Evolutionary conservation across 768 basidiomycete species (phyloP).

Genomic region (Pisolithus orientalis): DNA sequence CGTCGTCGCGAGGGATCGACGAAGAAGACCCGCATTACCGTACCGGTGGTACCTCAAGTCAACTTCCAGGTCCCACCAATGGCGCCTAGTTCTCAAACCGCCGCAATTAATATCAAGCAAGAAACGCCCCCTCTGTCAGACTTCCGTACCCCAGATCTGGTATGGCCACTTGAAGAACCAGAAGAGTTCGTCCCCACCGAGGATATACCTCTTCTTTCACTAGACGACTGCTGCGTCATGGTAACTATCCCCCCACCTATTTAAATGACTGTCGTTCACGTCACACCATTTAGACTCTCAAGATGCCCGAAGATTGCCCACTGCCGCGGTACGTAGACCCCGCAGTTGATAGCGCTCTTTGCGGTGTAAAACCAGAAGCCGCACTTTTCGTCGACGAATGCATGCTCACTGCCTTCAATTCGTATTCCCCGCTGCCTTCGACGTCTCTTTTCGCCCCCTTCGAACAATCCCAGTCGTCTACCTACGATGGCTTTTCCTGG

Average conservation of each 20-base stretch:
- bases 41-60: not conserved
- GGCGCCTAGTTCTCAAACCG: not conserved
- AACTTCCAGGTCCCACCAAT: not conserved
- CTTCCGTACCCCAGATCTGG: slow-evolving; percentile 15
- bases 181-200: slow-evolving; percentile 28
- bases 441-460: slow-evolving; percentile 6
- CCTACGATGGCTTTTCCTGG: not conserved
- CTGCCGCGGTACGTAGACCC: slow-evolving; percentile 19
- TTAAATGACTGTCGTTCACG: slow-evolving; percentile 7
- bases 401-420: slow-evolving; percentile 15
- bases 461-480: slow-evolving; percentile 8
- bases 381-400: slow-evolving; percentile 21
- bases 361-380: slow-evolving; percentile 28
- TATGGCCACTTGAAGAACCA: slow-evolving; percentile 3
- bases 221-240: slow-evolving; percentile 14
- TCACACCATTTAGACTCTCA: slow-evolving; percentile 4
- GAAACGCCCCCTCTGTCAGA: not conserved
- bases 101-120: slow-evolving; percentile 1
- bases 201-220: slow-evolving; percentile 31
- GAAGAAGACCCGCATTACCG: slow-evolving; percentile 1
- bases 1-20: slow-evolving; percentile 20
- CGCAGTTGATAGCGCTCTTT: slow-evolving; percentile 15
- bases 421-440: not conserved
- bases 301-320: not conserved
- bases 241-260: slow-evolving; percentile 11